Conservation (phyloP, 495 filamentous ascomycete species). For the Daldinia vernicosa region DNA sequence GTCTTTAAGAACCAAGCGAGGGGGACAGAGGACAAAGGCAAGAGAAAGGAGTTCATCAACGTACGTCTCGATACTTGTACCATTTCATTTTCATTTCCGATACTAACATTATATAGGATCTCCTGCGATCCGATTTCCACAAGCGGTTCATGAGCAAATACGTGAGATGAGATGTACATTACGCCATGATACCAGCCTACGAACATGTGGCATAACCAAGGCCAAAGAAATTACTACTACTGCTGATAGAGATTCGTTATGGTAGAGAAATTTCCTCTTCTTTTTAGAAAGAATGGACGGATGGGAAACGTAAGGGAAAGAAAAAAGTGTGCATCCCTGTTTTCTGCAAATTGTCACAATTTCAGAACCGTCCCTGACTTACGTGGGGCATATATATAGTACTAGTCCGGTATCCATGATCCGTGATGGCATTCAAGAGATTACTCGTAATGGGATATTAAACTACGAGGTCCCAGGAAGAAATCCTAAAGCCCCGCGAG, state of each 20-base stretch:
- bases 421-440: no score
- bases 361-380: no score
- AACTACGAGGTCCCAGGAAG: no score
- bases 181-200: background rate
- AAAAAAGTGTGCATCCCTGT: no score
- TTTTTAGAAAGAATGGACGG: background rate
- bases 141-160: conserved; percentile 92
- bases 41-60: conserved; percentile 96
- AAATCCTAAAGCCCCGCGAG: no score
- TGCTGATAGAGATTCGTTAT: background rate
- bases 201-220: background rate
- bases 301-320: no score
- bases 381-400: no score
- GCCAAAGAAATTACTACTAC: background rate
- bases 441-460: no score
- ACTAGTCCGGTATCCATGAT: no score
- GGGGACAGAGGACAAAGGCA: conserved; percentile 88
- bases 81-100: conserved; percentile 4
- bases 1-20: conserved; percentile 99
- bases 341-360: no score
- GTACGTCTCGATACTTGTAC: conserved; percentile 54
- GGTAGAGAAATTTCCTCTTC: background rate
- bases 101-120: conserved; percentile 66
- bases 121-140: conserved; percentile 95
- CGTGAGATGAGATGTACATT: conserved; percentile 52